These are phyloP conservation scores for Hypoxylon sp. DNA, from an alignment of 2,329 filamentous ascomycete genomes.

Conservation along the genomic window DNA sequence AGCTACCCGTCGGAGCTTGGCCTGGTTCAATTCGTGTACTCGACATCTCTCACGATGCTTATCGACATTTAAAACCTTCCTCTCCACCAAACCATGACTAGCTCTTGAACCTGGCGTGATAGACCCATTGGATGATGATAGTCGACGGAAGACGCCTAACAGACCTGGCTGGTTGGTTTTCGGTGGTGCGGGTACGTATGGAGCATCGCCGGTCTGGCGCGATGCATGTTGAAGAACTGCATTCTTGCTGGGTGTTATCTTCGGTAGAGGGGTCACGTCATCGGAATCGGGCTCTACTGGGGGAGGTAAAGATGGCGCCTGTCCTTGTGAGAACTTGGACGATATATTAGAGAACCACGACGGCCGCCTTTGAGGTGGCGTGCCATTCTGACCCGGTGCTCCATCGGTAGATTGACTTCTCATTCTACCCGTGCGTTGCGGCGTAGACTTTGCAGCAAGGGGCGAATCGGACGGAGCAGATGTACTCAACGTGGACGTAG, in stretches of 20 bases:
- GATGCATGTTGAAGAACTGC: constrained; percentile 66
- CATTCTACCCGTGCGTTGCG: constrained; percentile 45
- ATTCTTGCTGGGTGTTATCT: constrained; percentile 61
- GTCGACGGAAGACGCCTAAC: constrained; percentile 80
- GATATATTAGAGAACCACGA: constrained; percentile 96
- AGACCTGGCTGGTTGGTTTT: constrained; percentile 75
- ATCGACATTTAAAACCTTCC: constrained; percentile 86
- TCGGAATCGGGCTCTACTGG: constrained; percentile 39
- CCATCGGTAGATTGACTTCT: constrained; percentile 46
- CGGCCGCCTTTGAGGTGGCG: constrained; percentile 63
- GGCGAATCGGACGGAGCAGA: constrained; percentile 28
- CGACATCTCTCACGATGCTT: constrained; percentile 79
- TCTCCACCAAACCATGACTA: constrained; percentile 77
- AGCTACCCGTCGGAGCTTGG: constrained; percentile 85
- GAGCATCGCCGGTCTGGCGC: constrained; percentile 66
- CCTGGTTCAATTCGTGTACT: constrained; percentile 79
- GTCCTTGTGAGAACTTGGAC: constrained; percentile 91
- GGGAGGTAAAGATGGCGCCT: constrained; percentile 44
- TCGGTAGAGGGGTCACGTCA: constrained; percentile 58
- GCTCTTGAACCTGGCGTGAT: constrained; percentile 58
- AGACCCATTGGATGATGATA: constrained; percentile 73
- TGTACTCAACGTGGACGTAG: constrained; percentile 30
- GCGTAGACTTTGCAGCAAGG: constrained; percentile 43
- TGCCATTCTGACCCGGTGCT: constrained; percentile 42
- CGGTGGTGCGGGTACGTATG: constrained; percentile 79